Base-by-base conservation (phyloP, 768 basidiomycete genomes). In the Tricholoma sp. region DNA sequence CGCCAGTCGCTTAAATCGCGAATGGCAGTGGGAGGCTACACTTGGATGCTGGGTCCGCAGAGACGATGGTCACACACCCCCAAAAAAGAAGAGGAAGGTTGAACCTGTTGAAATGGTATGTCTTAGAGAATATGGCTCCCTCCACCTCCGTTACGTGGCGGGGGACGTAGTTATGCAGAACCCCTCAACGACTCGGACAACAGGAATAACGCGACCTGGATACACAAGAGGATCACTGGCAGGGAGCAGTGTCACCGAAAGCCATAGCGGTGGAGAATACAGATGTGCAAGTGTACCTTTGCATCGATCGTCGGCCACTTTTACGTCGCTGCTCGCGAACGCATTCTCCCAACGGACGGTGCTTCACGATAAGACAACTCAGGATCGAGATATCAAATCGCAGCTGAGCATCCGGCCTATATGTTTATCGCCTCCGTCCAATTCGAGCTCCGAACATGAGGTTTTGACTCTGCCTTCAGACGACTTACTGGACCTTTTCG, bases 21-120 rank as follows among this genome's bases (percentile, higher is more conserved):
- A 73, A 21, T 83, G 79, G 76, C 69, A 72, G 37, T 82, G 81
- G 81, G 81, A 82, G 57, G 71, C 74, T 53, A 69, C 71, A 61
- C 64, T 79, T 5, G 75, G 70, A 1, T 74, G 74, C 57, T 82
- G 79, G 78, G 69, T 79, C 39, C 71, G 70, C 24, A 71, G 66
- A 56, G 46, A 54, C 34, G 37, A 59, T 18, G 32, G 22, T 19
- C 31, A 41, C 21, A 12, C 31, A 34, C 56, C 58, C 14, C 32
- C 35, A 10, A 59, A 55, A 34, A 63, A 63, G 47, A 58, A 49
- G 27, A 59, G 58, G 46, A 63, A 60, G 27, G 12, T 58, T 34
- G 29, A 16, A 7, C 47, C 46, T 52, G 24, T 14, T 49, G 27
- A 29, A 29, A 31, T 39, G 19, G 22, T 22, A 35, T 21, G 11